Percentiles rank a stretch among this genome's conserved stretches.
phyloP scores from a whole-genome alignment of 495 filamentous ascomycete genomes.

The Talaromyces borbonicus region DNA sequence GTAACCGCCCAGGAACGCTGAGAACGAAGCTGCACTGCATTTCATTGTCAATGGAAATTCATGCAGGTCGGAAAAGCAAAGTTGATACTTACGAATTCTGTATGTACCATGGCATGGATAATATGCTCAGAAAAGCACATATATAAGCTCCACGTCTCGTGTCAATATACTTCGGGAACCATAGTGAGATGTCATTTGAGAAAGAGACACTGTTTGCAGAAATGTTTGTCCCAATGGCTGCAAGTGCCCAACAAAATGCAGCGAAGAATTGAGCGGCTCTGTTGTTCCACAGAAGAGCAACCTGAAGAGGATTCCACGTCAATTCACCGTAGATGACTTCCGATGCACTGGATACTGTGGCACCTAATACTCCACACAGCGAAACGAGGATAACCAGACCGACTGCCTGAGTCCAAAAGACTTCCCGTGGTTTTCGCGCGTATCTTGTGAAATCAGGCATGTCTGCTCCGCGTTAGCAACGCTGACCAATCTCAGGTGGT shows the following conservation, averaged over 20 bases:
- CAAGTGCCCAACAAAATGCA: conserved; percentile 37
- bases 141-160: conserved; percentile 37
- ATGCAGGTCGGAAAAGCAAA: background rate
- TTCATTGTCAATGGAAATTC: background rate
- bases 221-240: conserved; percentile 50
- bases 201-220: conserved; percentile 48
- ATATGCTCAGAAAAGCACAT: conserved; percentile 21
- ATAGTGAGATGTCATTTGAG: conserved; percentile 49
- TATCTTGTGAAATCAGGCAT: conserved; percentile 56
- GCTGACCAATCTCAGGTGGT: background rate
- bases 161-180: conserved; percentile 50
- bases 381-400: conserved; percentile 53
- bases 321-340: conserved; percentile 41
- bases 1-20: conserved; percentile 37
- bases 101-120: conserved; percentile 42
- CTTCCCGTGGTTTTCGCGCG: conserved; percentile 38
- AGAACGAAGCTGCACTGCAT: conserved; percentile 23
- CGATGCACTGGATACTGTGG: conserved; percentile 42
- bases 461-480: conserved; percentile 25
- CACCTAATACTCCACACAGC: conserved; percentile 38
- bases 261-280: conserved; percentile 51
- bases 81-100: conserved; percentile 18
- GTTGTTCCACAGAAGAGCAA: conserved; percentile 41
- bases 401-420: conserved; percentile 44
- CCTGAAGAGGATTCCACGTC: conserved; percentile 47